Conservation (phyloP, 129 eudicot species). For the Flaveria linearis region DNA sequence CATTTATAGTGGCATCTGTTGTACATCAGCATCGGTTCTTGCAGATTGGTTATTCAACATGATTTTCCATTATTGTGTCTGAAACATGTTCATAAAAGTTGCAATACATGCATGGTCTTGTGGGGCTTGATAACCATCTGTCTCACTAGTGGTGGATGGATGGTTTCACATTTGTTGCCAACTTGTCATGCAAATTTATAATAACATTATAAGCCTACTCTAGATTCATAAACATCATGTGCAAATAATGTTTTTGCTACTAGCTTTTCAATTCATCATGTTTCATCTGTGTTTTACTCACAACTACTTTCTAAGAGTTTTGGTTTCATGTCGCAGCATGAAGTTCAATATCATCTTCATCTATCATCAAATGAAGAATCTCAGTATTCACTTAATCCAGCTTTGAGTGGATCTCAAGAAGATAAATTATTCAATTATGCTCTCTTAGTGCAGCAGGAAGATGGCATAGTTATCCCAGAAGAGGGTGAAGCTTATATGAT, state of each 20-base stretch:
- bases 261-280: background rate
- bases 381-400: slow-evolving; percentile 19
- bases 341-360: slow-evolving; percentile 47
- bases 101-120: slow-evolving; percentile 1
- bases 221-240: slow-evolving; percentile 20
- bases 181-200: background rate
- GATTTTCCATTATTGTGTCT: background rate
- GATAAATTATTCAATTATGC: slow-evolving; percentile 23
- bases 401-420: slow-evolving; percentile 38
- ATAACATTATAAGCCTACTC: background rate
- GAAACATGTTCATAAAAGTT: background rate
- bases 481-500: slow-evolving; percentile 20
- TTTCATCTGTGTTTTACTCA: background rate
- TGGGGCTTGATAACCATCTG: background rate
- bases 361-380: slow-evolving; percentile 49
- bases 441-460: slow-evolving; percentile 18
- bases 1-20: slow-evolving; percentile 3
- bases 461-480: slow-evolving; percentile 17
- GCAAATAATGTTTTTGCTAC: slow-evolving; percentile 10
- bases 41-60: background rate
- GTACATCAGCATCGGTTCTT: background rate
- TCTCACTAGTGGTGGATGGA: background rate
- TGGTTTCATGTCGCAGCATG: slow-evolving; percentile 37
- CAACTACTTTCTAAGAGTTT: slow-evolving; percentile 22
- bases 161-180: background rate